Evolutionary conservation across 1,284 basidiomycete species (phyloP), one percentile per base, ranked within the genome.

Genomic region (Anthracocystis panici-leucophaei): DNA sequence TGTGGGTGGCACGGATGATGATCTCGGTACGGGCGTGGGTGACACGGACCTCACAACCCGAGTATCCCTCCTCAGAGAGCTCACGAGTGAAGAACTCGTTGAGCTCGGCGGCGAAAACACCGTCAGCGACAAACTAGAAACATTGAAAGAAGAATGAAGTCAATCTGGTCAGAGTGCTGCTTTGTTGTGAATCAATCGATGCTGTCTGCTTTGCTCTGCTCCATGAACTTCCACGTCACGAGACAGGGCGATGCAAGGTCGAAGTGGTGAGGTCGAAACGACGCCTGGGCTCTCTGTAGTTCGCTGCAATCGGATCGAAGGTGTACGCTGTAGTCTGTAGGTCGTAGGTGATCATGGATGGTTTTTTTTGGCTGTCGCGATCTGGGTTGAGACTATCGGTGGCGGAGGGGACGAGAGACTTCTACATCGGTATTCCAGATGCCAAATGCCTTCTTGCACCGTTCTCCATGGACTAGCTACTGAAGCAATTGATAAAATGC

Each of bases 11-110:
- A 85, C 97, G 94, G 88, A 99, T 97, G 89, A 99, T 99, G 87
- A 99, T 98, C 92, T 99, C 97, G 82, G 97, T 99, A 85, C 96
- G 93, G 80, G 96, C 95, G 87, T 99, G 97, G 82, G 97, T 99
- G 76, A 98, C 95, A 86, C 97, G 95, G 87, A 99, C 97, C 89
- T 99, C 97, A 87, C 97, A 99, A 71, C 97, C 97, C 87, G 97
- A 98, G 91, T 99, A 99, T 85, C 97, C 97, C 88, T 99, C 97
- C 88, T 97, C 96, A 68, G 96, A 93, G 85, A 99, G 93, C 88
- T 99, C 96, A 82, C 96, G 94, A 77, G 93, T 97, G 89, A 89
- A 97, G 90, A 97, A 97, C 88, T 97, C 95, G 87, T 94, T 95
- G 86, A 97, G 91, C 88, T 97, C 95, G 83, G 95, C 95, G 87